phyloP scores from a whole-genome alignment of 179 eudicot genomes.

The Camellia oleifera region DNA sequence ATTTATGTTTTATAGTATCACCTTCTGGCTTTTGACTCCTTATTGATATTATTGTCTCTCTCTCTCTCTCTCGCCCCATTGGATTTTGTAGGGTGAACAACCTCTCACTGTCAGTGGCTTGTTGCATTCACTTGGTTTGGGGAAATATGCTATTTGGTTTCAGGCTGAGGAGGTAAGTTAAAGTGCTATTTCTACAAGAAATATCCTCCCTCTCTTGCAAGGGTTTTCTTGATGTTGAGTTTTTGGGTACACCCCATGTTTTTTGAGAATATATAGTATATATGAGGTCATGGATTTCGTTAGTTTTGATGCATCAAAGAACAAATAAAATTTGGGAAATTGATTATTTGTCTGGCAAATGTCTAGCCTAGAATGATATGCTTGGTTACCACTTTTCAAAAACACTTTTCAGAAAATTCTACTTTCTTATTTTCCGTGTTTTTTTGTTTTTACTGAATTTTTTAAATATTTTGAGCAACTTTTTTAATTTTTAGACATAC shows the following conservation, averaged over 20 bases:
- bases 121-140: slow-evolving; percentile 41
- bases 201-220: not conserved
- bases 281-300: not conserved
- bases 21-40: not conserved
- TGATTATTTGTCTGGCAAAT: not conserved
- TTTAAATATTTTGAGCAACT: too few relatives aligned
- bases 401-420: too few relatives aligned
- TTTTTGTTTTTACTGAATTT: too few relatives aligned
- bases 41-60: not conserved
- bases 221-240: not conserved
- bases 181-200: not conserved
- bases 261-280: not conserved
- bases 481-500: too few relatives aligned
- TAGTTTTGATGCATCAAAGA: not conserved
- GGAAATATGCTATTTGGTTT: slow-evolving; percentile 34
- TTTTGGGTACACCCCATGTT: not conserved
- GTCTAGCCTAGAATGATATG: too few relatives aligned
- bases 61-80: too few relatives aligned
- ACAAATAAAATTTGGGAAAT: not conserved
- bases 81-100: slow-evolving; percentile 17
- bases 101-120: slow-evolving; percentile 31
- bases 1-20: not conserved
- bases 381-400: too few relatives aligned
- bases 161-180: slow-evolving; percentile 40
- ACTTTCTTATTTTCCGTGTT: too few relatives aligned